phyloP scores from a whole-genome alignment of 2,329 filamentous ascomycete genomes.

The Sodiomyces alkalinus region DNA sequence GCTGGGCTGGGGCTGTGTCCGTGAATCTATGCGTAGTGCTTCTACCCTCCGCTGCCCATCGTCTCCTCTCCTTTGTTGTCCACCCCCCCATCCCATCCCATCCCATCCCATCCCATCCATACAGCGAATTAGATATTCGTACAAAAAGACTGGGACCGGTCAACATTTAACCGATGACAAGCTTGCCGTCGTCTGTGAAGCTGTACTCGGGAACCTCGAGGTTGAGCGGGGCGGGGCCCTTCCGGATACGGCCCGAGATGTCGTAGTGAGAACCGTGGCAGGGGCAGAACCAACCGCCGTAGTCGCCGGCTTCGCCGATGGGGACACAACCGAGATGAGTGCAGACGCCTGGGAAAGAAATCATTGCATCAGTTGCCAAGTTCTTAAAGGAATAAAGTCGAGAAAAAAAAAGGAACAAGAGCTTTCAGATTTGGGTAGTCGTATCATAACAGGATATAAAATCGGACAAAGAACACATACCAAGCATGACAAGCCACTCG shows the following conservation, averaged over 20 bases:
- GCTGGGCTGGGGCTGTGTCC: too few relatives aligned
- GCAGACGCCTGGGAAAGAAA: constrained; percentile 62
- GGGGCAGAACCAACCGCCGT: constrained; percentile 98
- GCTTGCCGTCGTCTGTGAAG: constrained; percentile 77
- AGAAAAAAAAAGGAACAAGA: neutral
- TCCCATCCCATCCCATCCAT: constrained; percentile 3
- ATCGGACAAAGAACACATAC: constrained; percentile 29
- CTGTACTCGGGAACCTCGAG: constrained; percentile 87
- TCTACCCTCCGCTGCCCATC: neutral
- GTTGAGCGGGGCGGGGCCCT: constrained; percentile 93
- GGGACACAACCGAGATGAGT: constrained; percentile 98
- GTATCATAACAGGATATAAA: neutral
- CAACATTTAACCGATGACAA: constrained; percentile 73
- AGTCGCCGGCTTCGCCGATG: constrained; percentile 97
- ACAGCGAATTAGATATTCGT: constrained; percentile 8
- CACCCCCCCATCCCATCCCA: neutral
- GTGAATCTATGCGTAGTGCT: constrained; percentile 1
- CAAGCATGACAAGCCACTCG: constrained; percentile 98
- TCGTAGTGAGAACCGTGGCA: constrained; percentile 99
- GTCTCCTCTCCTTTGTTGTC: constrained; percentile 1
- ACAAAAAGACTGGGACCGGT: constrained; percentile 2
- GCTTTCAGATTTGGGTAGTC: neutral
- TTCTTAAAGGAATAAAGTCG: neutral
- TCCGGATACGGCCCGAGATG: constrained; percentile 95
- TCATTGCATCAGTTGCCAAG: neutral